Conservation (phyloP, 2,329 filamentous ascomycete genomes). For the Colletotrichum sansevieriae region DNA sequence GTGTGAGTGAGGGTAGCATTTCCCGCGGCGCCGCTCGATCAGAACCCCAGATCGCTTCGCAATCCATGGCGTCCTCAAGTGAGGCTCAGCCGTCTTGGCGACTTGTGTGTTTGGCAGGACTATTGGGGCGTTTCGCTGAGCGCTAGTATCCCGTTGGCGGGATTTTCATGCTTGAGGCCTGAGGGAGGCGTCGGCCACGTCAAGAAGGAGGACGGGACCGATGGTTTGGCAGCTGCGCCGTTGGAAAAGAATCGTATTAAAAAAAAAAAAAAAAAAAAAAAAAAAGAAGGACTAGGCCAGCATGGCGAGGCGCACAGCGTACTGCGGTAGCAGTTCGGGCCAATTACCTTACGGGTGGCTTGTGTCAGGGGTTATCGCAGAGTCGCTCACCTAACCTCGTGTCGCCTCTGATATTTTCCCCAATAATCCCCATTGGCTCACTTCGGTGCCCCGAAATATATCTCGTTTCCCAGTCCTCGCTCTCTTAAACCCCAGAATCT, state of each 20-base stretch:
- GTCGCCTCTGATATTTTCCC: not conserved
- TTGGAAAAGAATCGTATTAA: too few relatives aligned
- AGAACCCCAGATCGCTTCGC: slow-evolving; percentile 13
- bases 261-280: too few relatives aligned
- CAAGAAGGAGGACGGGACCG: too few relatives aligned
- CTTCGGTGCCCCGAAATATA: slow-evolving; percentile 27
- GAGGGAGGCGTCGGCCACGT: too few relatives aligned
- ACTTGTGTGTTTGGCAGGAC: slow-evolving; percentile 17
- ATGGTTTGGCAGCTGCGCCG: too few relatives aligned
- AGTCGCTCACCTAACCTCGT: not conserved
- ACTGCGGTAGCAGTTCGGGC: not conserved
- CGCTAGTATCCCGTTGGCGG: slow-evolving; percentile 3
- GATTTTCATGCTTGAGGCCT: not conserved
- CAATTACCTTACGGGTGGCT: not conserved
- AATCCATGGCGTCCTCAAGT: slow-evolving; percentile 21
- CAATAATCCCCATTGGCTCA: slow-evolving; percentile 17
- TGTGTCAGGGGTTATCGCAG: too few relatives aligned
- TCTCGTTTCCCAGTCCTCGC: slow-evolving; percentile 26
- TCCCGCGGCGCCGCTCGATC: not conserved
- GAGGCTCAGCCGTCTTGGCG: slow-evolving; percentile 39
- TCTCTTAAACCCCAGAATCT: not conserved
- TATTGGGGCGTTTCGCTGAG: not conserved
- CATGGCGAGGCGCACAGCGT: not conserved
- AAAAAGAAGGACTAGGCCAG: too few relatives aligned
- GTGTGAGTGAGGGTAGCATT: not conserved